Evolutionary conservation across 208 protist species (phyloP).

Genomic region (Crithidia fasciculata): DNA sequence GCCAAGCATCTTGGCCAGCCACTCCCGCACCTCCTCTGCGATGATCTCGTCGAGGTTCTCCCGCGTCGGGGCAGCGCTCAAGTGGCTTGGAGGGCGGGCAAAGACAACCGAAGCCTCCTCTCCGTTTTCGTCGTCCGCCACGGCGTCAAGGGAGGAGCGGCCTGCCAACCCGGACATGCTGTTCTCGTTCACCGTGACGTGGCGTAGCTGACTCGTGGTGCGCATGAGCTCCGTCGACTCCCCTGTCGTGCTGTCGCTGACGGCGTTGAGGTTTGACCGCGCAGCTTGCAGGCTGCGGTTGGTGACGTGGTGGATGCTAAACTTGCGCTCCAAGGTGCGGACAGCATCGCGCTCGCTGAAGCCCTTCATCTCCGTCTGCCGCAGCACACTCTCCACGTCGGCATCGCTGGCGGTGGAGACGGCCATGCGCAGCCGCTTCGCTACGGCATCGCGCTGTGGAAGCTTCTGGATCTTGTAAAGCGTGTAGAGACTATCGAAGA

Average conservation of each 20-base stretch:
- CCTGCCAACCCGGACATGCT: background rate
- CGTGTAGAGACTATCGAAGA: slow-evolving; percentile 55
- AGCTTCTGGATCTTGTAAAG: slow-evolving; percentile 43
- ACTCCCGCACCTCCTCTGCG: slow-evolving; percentile 66
- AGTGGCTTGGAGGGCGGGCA: slow-evolving; percentile 9
- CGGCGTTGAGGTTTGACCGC: background rate
- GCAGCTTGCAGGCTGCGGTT: background rate
- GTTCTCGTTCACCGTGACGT: slow-evolving; percentile 20
- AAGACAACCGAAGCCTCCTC: slow-evolving; percentile 5
- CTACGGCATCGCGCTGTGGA: slow-evolving; percentile 40
- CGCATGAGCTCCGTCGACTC: slow-evolving; percentile 13
- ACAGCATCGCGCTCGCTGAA: slow-evolving; percentile 48
- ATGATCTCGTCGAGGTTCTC: slow-evolving; percentile 60
- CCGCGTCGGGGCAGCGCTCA: slow-evolving; percentile 37
- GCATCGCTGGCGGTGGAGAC: slow-evolving; percentile 41
- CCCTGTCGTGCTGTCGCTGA: background rate
- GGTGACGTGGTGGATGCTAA: slow-evolving; percentile 10
- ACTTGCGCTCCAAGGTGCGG: slow-evolving; percentile 36
- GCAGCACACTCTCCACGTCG: slow-evolving; percentile 48
- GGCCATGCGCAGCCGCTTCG: slow-evolving; percentile 29
- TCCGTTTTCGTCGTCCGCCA: background rate
- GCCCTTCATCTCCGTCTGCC: slow-evolving; percentile 47
- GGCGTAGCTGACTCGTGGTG: slow-evolving; percentile 11
- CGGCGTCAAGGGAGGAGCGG: background rate
- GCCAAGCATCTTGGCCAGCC: slow-evolving; percentile 64